A percentile compares a stretch with the other conserved stretches of the same genome.
Conservation (phyloP, 192 early-diverging fungal genomes). For the Rhizoclosmatium globosum region DNA sequence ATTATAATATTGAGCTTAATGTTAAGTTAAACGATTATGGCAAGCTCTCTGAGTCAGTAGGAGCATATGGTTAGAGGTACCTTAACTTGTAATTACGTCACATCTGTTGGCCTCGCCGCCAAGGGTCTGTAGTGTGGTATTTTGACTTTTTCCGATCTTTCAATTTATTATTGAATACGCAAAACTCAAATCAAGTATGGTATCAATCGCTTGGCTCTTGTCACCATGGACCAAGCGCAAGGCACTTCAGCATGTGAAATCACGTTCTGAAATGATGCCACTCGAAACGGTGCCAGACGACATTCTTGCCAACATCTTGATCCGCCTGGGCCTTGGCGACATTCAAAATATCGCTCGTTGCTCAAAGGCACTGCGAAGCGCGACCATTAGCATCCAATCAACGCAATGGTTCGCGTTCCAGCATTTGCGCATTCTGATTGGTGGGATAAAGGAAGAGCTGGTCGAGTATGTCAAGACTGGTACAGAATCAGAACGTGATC, state of each 20-base stretch:
- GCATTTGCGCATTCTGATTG: not conserved
- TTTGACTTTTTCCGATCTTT: too few relatives aligned
- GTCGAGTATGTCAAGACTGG: not conserved
- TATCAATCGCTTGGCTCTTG: not conserved
- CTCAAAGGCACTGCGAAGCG: not conserved
- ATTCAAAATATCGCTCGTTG: not conserved
- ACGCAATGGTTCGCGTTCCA: constrained; percentile 7
- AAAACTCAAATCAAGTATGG: too few relatives aligned
- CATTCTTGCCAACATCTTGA: not conserved
- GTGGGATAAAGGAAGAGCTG: not conserved
- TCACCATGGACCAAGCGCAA: not conserved
- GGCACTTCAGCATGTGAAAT: not conserved
- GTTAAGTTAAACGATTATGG: too few relatives aligned
- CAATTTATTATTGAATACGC: too few relatives aligned
- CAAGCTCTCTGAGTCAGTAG: too few relatives aligned
- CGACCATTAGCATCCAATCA: not conserved
- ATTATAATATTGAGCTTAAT: too few relatives aligned
- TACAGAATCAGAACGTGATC: not conserved
- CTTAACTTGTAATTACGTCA: too few relatives aligned
- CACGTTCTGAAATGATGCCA: not conserved
- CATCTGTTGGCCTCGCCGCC: too few relatives aligned
- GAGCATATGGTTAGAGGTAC: too few relatives aligned
- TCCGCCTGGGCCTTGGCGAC: not conserved
- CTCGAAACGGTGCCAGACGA: not conserved
- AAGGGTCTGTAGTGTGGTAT: too few relatives aligned